A percentile compares a stretch with the other conserved stretches of the same genome.
These are phyloP conservation scores for Colletotrichum godetiae DNA, from an alignment of 2,329 filamentous ascomycete species.

Conservation along the genomic window DNA sequence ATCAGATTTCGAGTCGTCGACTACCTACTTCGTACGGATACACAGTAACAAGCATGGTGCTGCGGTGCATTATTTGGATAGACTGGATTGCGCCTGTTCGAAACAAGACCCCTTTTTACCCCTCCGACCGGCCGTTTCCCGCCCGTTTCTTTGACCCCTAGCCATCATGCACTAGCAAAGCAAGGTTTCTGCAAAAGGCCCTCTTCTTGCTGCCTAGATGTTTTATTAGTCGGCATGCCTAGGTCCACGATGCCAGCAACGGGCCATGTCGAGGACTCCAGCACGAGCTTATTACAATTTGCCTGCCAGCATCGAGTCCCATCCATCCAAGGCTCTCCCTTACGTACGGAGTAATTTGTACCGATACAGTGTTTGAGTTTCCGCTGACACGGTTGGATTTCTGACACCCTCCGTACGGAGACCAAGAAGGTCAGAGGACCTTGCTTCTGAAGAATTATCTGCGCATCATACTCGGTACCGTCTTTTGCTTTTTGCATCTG, in stretches of 20 bases:
- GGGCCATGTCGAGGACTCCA: not conserved
- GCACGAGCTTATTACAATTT: conserved; percentile 1
- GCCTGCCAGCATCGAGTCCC: not conserved
- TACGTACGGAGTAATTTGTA: not conserved
- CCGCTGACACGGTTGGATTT: not conserved
- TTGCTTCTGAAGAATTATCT: not conserved
- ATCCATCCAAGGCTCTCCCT: not conserved
- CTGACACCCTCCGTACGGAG: conserved; percentile 1
- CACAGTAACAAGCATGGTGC: no score
- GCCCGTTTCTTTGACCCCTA: conserved; percentile 14
- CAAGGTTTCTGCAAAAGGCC: not conserved
- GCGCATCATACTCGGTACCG: not conserved
- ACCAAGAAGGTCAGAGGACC: not conserved
- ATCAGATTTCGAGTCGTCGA: not conserved
- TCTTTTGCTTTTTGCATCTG: conserved; percentile 3
- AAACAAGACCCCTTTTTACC: conserved; percentile 23
- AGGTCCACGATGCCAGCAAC: not conserved
- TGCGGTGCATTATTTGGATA: not conserved
- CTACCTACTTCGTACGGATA: not conserved
- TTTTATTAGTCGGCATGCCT: not conserved
- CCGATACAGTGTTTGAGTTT: not conserved
- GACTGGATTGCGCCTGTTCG: conserved; percentile 1
- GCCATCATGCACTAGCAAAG: not conserved
- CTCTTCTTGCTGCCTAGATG: not conserved
- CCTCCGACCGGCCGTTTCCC: conserved; percentile 15